Evolutionary conservation across 1,284 basidiomycete genomes (phyloP).

Genomic region (Leccinum pachyderme): DNA sequence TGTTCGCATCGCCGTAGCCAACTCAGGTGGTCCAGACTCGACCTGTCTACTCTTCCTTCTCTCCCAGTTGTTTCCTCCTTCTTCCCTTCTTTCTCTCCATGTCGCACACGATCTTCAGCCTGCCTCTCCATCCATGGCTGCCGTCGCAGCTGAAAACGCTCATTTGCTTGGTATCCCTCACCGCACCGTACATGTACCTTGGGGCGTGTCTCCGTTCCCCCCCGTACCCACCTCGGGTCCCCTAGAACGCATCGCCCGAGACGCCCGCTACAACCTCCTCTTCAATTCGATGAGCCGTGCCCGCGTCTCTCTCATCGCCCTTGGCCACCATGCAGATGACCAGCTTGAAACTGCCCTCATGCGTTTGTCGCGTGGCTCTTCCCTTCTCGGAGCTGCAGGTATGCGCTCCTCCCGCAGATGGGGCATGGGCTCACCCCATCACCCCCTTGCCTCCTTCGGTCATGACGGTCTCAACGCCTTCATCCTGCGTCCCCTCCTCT

Average conservation of each 20-base stretch:
- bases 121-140: slow-evolving; percentile 54
- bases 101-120: slow-evolving; percentile 67
- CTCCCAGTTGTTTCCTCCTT: slow-evolving; percentile 35
- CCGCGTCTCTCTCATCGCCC: slow-evolving; percentile 47
- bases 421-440: slow-evolving; percentile 62
- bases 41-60: slow-evolving; percentile 71
- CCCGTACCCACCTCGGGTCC: slow-evolving; percentile 35
- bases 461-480: slow-evolving; percentile 59
- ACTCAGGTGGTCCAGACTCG: slow-evolving; percentile 79
- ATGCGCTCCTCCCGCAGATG: slow-evolving; percentile 65
- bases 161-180: slow-evolving; percentile 46
- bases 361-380: slow-evolving; percentile 57
- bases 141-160: slow-evolving; percentile 44
- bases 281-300: slow-evolving; percentile 46
- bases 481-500: slow-evolving; percentile 67
- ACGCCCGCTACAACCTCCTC: slow-evolving; percentile 55
- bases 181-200: slow-evolving; percentile 47
- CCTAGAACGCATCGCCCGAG: slow-evolving; percentile 57
- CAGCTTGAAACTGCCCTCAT: slow-evolving; percentile 77
- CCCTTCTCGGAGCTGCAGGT: slow-evolving; percentile 54
- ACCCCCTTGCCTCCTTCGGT: slow-evolving; percentile 44
- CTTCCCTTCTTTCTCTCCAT: slow-evolving; percentile 55
- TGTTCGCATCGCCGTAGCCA: slow-evolving; percentile 51
- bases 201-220: slow-evolving; percentile 55
- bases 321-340: slow-evolving; percentile 76